Base-by-base conservation (phyloP, 2,329 filamentous ascomycete species). In the Onygenales sp. region DNA sequence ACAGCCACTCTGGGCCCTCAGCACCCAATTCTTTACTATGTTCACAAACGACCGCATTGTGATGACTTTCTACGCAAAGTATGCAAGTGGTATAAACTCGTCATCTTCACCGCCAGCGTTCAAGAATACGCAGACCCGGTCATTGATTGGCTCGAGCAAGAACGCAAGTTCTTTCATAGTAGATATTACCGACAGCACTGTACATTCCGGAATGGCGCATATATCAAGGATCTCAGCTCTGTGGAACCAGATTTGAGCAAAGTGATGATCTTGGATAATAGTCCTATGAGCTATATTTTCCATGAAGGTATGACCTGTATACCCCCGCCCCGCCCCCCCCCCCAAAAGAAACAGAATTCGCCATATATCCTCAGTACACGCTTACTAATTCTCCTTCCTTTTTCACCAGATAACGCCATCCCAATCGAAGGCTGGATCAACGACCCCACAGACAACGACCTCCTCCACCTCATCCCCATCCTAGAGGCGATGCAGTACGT, bases 401-500 rank as follows among this genome's bases (percentile, higher is more conserved):
- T 51, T 56, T 44, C 8, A 37, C 42, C 65, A 98, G 93, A 98
- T 70, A 98, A 98, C 74, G 93, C 93, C 49, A 96, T 98, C 64
- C 93, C 93, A 2, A 97, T 98, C 67, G 92, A 97, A 75, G 93
- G 93, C 65, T 98, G 93, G 93, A 97, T 98, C 73, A 95, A 86
- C 70, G 93, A 98, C 73, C 93, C 93, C 21, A 97, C 93, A 31
- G 93, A 98, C 72, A 93, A 91, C 67, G 92, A 96, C 67, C 77
- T 98, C 59, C 79, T 97, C 70, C 89, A 97, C 70, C 78, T 98
- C 56, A 84, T 98, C 54, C 93, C 93, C 34, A 77, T 97, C 63
- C 78, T 98, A 44, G 93, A 98, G 73, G 93, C 89, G 14, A 74
- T 98, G 65, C 93, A 97, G 74, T 95, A 97, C 72, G 91, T 93